Evolutionary conservation across 2,329 filamentous ascomycete genomes (phyloP), one percentile per base, ranked within the genome.

Genomic region (Alternaria panax): DNA sequence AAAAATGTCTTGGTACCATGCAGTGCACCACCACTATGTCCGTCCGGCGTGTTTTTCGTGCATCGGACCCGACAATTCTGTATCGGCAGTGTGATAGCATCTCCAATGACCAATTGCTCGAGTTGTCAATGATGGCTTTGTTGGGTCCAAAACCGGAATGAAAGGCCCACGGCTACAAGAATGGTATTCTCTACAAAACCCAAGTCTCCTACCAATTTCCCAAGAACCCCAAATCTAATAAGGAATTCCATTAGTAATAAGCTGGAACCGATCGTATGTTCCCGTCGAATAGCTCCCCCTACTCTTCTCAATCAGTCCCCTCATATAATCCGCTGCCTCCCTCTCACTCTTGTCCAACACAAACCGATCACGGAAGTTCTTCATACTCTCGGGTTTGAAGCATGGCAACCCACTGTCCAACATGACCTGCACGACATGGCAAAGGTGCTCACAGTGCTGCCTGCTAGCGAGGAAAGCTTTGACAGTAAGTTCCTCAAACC

Each of bases 211-310:
- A 6, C 27, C 22, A 27, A 28, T 18, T 16, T n/a, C 14, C 54
- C 38, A 7, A 4, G 7, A 32, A 7, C 22, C 16, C 5, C 2
- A 12, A 22, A 8, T 25, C 40, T 85, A 97, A 75, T 96, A 98
- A 32, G 95, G 95, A 78, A 99, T 99, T 7, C 94, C 95, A 75
- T 99, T 98, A 30, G 95, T 98, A 80, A 97, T 82, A 72, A 97
- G 82, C 83, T 99, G 95, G 84, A 97, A 99, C 78, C 97, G 92
- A 81, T 99, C 96, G 78, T 99, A 99, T 47, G 94, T 90, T 66
- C 92, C 93, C 1, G 95, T 99, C 57, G 91, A 93, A 76, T 95
- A 92, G 80, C 92, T 97, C 59, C 89, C 87, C 73, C 95, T 92
- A 76, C 93, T 97, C 85, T 91, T 96, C 82, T 89, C 90, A 74